Base-by-base conservation (phyloP, 2,329 filamentous ascomycete species). In the Zymoseptoria tritici region DNA sequence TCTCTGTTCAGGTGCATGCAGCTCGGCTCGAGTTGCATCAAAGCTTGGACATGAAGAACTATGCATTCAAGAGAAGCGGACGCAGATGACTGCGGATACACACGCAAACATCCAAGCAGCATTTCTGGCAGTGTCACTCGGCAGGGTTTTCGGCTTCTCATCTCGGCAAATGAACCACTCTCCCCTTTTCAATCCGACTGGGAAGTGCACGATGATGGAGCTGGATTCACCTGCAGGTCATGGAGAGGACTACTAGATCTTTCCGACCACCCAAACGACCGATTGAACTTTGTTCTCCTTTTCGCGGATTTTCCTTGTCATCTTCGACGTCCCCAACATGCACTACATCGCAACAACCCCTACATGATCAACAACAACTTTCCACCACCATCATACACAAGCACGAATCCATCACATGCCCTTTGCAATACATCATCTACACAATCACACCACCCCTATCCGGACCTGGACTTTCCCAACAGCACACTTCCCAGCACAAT, bases 51-150 rank as follows among this genome's bases (percentile, higher is more conserved):
- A n/a, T 31, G 49, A 36, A 24, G 22, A 19, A 52, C 20, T 55
- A 63, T 62, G 62, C 65, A 55, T 26, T 31, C 26, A 22, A 53
- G 58, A 62, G 60, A 62, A 60, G 64, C 61, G 60, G 52, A 60
- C 53, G 51, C 62, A 57, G 58, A 52, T 24, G 54, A 59, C n/a
- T 57, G 55, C 54, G 60, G 57, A 61, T 62, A 51, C 60, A 54
- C 46, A 49, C 26, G 50, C 46, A 58, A 57, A 60, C 62, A 63
- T 60, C 54, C 50, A 62, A 58, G 53, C 62, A 66, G 60, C 61
- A 64, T 66, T 59, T 67, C 67, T 73, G 72, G 71, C 70, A 72
- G 72, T 72, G 72, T 72, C 72, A 74, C 71, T 73, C 71, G 72
- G 72, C 72, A 73, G 72, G 70, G 70, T 58, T 70, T 71, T 71